phyloP scores from a whole-genome alignment of 768 basidiomycete genomes.

The Lenzites betulinus region DNA sequence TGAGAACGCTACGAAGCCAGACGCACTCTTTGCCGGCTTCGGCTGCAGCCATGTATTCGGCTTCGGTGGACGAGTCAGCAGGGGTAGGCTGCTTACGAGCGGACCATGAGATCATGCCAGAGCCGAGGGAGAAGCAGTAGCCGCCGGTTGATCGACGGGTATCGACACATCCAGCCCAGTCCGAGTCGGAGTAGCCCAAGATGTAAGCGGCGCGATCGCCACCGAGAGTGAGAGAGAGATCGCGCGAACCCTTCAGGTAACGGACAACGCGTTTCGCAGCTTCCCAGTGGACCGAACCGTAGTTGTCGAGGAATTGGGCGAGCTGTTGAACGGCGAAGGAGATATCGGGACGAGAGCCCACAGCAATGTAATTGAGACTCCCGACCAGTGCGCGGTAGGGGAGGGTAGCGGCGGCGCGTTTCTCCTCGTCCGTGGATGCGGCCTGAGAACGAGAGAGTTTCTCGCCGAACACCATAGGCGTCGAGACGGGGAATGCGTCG shows the following conservation, averaged over 20 bases:
- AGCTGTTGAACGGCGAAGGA: slow-evolving; percentile 24
- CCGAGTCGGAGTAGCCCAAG: slow-evolving; percentile 27
- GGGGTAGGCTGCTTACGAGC: slow-evolving; percentile 27
- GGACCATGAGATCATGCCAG: slow-evolving; percentile 30
- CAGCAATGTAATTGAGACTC: slow-evolving; percentile 30
- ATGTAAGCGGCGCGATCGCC: slow-evolving; percentile 3
- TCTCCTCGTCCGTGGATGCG: background rate
- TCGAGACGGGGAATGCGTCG: slow-evolving; percentile 13
- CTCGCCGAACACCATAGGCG: slow-evolving; percentile 20
- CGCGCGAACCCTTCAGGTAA: slow-evolving; percentile 26
- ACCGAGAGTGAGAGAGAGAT: slow-evolving; percentile 15
- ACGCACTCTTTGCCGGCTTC: slow-evolving; percentile 32
- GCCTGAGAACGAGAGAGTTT: slow-evolving; percentile 1
- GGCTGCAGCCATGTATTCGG: slow-evolving; percentile 46
- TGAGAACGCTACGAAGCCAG: slow-evolving; percentile 28
- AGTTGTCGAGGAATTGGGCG: slow-evolving; percentile 19
- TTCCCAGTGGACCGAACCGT: slow-evolving; percentile 22
- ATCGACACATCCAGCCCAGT: slow-evolving; percentile 28
- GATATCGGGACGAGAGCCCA: slow-evolving; percentile 21
- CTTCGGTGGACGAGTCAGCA: slow-evolving; percentile 37
- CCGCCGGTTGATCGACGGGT: slow-evolving; percentile 30
- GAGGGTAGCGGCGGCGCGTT: slow-evolving; percentile 2
- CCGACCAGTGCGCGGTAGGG: slow-evolving; percentile 34
- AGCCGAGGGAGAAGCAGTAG: slow-evolving; percentile 27
- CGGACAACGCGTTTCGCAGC: slow-evolving; percentile 28